A percentile compares a stretch with the other conserved stretches of the same genome.
phyloP scores from a whole-genome alignment of 345 rosid genomes.

The Pugionium dolabratum region DNA sequence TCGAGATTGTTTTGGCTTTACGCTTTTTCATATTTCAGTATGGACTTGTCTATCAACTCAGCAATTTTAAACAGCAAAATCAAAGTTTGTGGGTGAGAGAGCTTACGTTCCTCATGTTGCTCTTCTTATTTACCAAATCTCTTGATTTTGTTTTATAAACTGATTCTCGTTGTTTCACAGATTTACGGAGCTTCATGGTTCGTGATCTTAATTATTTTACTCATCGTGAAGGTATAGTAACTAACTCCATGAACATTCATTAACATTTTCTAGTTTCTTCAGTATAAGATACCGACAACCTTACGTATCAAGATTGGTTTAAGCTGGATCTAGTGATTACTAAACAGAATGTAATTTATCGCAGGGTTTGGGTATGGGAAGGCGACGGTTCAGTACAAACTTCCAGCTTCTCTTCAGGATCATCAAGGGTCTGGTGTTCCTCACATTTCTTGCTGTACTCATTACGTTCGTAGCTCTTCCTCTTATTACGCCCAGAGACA shows the following conservation, averaged over 20 bases:
- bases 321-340: neutral
- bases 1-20: constrained; percentile 53
- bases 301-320: neutral
- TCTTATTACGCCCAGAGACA: constrained; percentile 66
- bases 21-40: constrained; percentile 66
- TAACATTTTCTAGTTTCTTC: neutral
- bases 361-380: constrained; percentile 71
- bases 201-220: constrained; percentile 32
- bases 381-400: constrained; percentile 65
- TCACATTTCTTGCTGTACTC: constrained; percentile 53
- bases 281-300: neutral
- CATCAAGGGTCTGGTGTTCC: constrained; percentile 71
- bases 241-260: constrained; percentile 4
- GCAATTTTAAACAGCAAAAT: constrained; percentile 37
- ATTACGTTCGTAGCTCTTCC: constrained; percentile 60
- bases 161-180: constrained; percentile 21
- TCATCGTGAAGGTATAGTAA: constrained; percentile 45
- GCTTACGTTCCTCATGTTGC: neutral
- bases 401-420: constrained; percentile 77
- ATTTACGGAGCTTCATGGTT: constrained; percentile 48
- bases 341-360: constrained; percentile 13
- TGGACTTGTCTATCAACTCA: constrained; percentile 68
- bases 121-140: neutral
- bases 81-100: constrained; percentile 54
- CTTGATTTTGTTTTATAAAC: neutral